phyloP scores from a whole-genome alignment of 371 early-diverging fungal species.

The Batkoa obscura region DNA sequence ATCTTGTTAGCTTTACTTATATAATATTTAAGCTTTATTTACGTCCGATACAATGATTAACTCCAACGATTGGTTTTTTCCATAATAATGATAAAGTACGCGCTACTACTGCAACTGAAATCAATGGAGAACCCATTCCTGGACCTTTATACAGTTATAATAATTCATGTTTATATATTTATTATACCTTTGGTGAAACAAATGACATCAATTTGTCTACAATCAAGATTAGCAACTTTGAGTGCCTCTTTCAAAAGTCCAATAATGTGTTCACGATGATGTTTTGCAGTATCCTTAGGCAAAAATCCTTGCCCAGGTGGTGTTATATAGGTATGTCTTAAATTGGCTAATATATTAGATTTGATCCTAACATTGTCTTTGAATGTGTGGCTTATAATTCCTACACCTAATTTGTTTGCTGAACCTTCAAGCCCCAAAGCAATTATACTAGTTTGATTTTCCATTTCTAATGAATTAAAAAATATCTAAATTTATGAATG shows the following conservation, averaged over 20 bases:
- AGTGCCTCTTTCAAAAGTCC: constrained; percentile 63
- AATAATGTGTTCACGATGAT: constrained; percentile 79
- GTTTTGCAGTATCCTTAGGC: constrained; percentile 91
- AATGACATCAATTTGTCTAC: constrained; percentile 74
- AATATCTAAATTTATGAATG: neutral
- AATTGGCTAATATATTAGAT: constrained; percentile 69
- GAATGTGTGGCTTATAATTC: constrained; percentile 66
- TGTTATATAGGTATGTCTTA: constrained; percentile 90
- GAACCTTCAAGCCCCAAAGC: constrained; percentile 87
- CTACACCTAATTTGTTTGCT: constrained; percentile 99
- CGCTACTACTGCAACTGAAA: constrained; percentile 85
- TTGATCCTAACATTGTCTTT: neutral
- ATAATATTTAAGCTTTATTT: constrained; percentile 11
- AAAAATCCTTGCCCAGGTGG: constrained; percentile 96
- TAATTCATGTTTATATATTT: neutral
- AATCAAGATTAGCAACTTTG: constrained; percentile 47
- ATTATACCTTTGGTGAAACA: constrained; percentile 84
- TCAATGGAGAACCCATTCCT: constrained; percentile 97
- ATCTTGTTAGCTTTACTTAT: neutral
- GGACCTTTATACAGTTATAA: constrained; percentile 43
- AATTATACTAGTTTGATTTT: neutral
- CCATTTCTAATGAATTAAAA: neutral
- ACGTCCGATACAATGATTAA: constrained; percentile 99
- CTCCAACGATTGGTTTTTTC: constrained; percentile 89
- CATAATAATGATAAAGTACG: constrained; percentile 84